Conservation (phyloP, 78 protist genomes). For the Dictyostelium firmibasis region DNA sequence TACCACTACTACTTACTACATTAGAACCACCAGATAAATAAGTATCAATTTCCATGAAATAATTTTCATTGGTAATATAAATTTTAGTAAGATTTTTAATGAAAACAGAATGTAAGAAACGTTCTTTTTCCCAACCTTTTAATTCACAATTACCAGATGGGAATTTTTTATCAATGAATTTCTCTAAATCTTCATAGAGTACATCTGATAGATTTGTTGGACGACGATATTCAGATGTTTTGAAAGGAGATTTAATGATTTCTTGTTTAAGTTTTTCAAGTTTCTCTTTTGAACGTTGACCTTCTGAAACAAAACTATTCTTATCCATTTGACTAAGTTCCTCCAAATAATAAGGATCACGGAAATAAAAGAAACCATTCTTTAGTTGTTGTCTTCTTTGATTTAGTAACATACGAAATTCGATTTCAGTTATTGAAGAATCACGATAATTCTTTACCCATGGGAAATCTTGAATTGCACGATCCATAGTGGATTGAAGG, state of each 20-base stretch:
- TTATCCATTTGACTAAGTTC: slow-evolving; percentile 37
- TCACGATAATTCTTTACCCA: slow-evolving; percentile 79
- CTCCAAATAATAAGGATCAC: slow-evolving; percentile 79
- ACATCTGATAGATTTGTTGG: slow-evolving; percentile 73
- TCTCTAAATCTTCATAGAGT: slow-evolving; percentile 63
- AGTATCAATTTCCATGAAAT: slow-evolving; percentile 53
- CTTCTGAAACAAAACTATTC: slow-evolving; percentile 69
- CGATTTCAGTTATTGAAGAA: slow-evolving; percentile 74
- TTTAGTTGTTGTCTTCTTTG: background rate
- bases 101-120: slow-evolving; percentile 70
- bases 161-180: slow-evolving; percentile 58
- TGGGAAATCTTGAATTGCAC: slow-evolving; percentile 69
- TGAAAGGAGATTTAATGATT: background rate
- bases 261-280: slow-evolving; percentile 49
- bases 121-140: slow-evolving; percentile 29
- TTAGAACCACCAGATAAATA: background rate
- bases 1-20: background rate
- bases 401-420: slow-evolving; percentile 43
- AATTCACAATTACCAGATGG: slow-evolving; percentile 51
- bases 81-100: slow-evolving; percentile 18
- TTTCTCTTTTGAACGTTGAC: slow-evolving; percentile 51
- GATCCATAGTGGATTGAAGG: slow-evolving; percentile 32
- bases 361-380: slow-evolving; percentile 63
- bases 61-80: slow-evolving; percentile 43
- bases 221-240: slow-evolving; percentile 53